These are phyloP conservation scores for Graphilbum sp. DNA, from an alignment of 2,329 filamentous ascomycete genomes.

Conservation along the genomic window DNA sequence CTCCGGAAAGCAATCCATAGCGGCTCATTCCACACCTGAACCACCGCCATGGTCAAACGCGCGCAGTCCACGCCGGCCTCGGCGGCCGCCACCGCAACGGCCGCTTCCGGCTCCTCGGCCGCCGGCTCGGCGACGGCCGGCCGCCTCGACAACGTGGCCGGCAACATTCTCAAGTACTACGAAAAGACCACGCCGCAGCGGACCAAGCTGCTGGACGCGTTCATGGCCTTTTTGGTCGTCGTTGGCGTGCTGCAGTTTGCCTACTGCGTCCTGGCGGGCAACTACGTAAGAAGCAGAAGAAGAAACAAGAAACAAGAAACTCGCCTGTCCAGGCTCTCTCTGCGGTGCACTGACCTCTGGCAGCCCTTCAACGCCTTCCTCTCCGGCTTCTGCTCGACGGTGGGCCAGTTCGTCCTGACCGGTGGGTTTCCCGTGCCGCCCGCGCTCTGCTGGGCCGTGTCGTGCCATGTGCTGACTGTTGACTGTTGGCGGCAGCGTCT, in stretches of 20 bases:
- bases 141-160: slow-evolving; percentile 40
- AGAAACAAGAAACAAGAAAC: background rate
- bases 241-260: slow-evolving; percentile 84
- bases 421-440: slow-evolving; percentile 32
- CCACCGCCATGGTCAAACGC: slow-evolving; percentile 3
- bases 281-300: slow-evolving; percentile 69
- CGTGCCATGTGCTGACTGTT: background rate
- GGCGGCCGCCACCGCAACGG: background rate
- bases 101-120: background rate
- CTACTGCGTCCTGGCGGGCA: slow-evolving; percentile 83
- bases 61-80: background rate
- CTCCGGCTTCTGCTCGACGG: slow-evolving; percentile 82
- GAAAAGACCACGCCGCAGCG: slow-evolving; percentile 68
- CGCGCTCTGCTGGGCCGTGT: background rate
- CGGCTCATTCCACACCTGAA: no score
- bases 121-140: no score
- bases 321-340: background rate
- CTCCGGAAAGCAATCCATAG: no score
- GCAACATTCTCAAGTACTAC: slow-evolving; percentile 65
- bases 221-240: slow-evolving; percentile 72
- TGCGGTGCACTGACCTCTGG: no score
- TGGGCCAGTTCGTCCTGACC: slow-evolving; percentile 94
- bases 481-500: slow-evolving; percentile 29
- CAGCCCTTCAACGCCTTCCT: slow-evolving; percentile 98
- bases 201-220: slow-evolving; percentile 80